Conservation (phyloP, 116 monocot genomes). For the Iris pallida region DNA sequence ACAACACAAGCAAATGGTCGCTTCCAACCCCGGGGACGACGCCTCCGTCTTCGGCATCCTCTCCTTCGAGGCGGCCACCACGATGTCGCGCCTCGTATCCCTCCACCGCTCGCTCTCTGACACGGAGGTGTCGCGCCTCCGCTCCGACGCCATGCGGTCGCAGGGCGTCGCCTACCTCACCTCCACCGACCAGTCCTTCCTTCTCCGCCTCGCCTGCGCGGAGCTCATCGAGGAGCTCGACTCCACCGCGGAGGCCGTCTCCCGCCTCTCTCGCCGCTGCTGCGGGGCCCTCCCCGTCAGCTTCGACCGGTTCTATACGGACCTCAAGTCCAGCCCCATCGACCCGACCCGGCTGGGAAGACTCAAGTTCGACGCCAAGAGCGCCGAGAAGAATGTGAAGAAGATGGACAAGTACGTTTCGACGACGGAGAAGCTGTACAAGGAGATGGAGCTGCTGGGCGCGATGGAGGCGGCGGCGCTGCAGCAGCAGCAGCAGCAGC, state of each 20-base stretch:
- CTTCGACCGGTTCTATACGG: slow-evolving; percentile 44
- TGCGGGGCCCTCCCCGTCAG: slow-evolving; percentile 1
- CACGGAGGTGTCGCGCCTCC: slow-evolving; percentile 28
- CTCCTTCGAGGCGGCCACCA: slow-evolving; percentile 62
- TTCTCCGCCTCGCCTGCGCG: slow-evolving; percentile 59
- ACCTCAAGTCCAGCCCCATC: slow-evolving; percentile 36
- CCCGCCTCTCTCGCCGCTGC: slow-evolving; percentile 35
- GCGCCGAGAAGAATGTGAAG: slow-evolving; percentile 28
- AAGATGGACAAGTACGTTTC: slow-evolving; percentile 53
- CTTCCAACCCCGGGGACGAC: neutral
- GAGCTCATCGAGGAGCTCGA: slow-evolving; percentile 70
- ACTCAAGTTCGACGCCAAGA: neutral
- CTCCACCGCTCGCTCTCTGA: slow-evolving; percentile 44
- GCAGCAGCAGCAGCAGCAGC: no score
- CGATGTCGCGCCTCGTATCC: slow-evolving; percentile 68
- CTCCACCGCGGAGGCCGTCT: slow-evolving; percentile 36
- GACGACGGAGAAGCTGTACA: slow-evolving; percentile 30
- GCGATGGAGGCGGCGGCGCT: slow-evolving; percentile 56
- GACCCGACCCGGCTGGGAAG: slow-evolving; percentile 2
- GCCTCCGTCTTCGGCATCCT: slow-evolving; percentile 44
- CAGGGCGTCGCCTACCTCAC: slow-evolving; percentile 49
- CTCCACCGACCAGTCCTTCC: slow-evolving; percentile 49
- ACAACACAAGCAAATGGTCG: slow-evolving; percentile 12
- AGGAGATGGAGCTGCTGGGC: slow-evolving; percentile 57
- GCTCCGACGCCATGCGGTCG: slow-evolving; percentile 33